Evolutionary conservation across 2,329 filamentous ascomycete species (phyloP).

Genomic region (Ascochyta pisi): DNA sequence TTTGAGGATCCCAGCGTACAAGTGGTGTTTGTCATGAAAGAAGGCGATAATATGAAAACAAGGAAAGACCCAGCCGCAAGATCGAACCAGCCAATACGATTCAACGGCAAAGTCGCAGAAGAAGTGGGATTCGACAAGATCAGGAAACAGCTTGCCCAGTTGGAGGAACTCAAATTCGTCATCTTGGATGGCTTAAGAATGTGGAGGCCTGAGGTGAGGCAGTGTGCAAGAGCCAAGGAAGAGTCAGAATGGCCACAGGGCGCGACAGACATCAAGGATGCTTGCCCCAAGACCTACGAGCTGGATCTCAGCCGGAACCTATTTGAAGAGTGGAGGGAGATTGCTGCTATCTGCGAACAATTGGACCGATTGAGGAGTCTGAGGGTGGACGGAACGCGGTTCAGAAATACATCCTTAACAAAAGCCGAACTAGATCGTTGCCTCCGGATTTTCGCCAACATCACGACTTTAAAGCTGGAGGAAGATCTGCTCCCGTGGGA

Average conservation of each 20-base stretch:
- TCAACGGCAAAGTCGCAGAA: conserved; percentile 84
- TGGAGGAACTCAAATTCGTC: conserved; percentile 79
- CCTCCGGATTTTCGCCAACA: conserved; percentile 38
- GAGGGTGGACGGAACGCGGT: conserved; percentile 78
- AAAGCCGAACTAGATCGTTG: conserved; percentile 32
- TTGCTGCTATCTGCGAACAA: conserved; percentile 74
- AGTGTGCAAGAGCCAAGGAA: conserved; percentile 12
- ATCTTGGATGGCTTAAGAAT: conserved; percentile 81
- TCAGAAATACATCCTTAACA: conserved; percentile 51
- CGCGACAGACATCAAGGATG: conserved; percentile 59
- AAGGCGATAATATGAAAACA: conserved; percentile 22
- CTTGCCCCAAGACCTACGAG: conserved; percentile 69
- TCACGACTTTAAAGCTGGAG: conserved; percentile 58
- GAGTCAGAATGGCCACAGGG: conserved; percentile 37
- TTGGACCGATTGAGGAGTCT: conserved; percentile 71
- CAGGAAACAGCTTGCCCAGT: conserved; percentile 75
- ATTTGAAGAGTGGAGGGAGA: conserved; percentile 70
- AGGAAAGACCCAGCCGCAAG: conserved; percentile 24
- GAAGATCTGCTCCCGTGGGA: conserved; percentile 53
- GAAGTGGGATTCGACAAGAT: conserved; percentile 97
- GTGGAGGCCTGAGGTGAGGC: conserved; percentile 42
- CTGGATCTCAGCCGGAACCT: conserved; percentile 87
- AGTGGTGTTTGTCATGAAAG: conserved; percentile 39
- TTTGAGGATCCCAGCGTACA: conserved; percentile 46
- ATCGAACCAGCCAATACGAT: conserved; percentile 64